Evolutionary conservation across 768 basidiomycete species (phyloP).

Genomic region (Hericium alpestre): DNA sequence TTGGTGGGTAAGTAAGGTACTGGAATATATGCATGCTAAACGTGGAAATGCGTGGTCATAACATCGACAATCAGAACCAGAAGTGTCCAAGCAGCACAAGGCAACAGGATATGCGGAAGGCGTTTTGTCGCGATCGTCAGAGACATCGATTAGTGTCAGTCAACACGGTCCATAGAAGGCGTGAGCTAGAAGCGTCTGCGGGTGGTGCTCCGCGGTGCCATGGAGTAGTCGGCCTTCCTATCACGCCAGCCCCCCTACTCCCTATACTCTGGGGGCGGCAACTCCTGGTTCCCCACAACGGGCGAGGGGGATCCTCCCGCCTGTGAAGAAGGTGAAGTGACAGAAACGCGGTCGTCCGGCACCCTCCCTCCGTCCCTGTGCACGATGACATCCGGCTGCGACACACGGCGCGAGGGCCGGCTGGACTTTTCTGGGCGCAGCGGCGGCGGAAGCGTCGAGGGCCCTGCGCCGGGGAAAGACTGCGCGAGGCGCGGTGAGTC

Average conservation of each 20-base stretch:
- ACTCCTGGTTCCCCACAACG: not conserved
- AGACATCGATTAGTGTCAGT: too few relatives aligned
- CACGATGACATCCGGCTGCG: not conserved
- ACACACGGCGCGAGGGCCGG: not conserved
- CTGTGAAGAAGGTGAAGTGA: not conserved
- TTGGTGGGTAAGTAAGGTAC: too few relatives aligned
- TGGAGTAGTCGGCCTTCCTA: too few relatives aligned
- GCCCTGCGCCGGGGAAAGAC: not conserved
- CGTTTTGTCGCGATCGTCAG: too few relatives aligned
- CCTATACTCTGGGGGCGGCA: not conserved
- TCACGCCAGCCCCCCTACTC: not conserved
- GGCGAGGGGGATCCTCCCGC: not conserved
- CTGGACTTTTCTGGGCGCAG: not conserved
- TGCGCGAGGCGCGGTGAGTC: not conserved
- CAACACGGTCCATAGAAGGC: too few relatives aligned
- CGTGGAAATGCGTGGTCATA: too few relatives aligned
- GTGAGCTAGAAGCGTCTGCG: too few relatives aligned
- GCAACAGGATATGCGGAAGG: too few relatives aligned
- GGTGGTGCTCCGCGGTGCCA: too few relatives aligned
- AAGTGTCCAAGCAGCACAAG: too few relatives aligned
- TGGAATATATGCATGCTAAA: too few relatives aligned
- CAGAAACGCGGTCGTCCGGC: not conserved
- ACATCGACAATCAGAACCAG: too few relatives aligned
- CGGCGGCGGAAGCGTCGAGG: not conserved
- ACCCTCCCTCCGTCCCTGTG: conserved; percentile 1